Conservation (phyloP, 139 green algal species). For the Asterochloris erici region DNA sequence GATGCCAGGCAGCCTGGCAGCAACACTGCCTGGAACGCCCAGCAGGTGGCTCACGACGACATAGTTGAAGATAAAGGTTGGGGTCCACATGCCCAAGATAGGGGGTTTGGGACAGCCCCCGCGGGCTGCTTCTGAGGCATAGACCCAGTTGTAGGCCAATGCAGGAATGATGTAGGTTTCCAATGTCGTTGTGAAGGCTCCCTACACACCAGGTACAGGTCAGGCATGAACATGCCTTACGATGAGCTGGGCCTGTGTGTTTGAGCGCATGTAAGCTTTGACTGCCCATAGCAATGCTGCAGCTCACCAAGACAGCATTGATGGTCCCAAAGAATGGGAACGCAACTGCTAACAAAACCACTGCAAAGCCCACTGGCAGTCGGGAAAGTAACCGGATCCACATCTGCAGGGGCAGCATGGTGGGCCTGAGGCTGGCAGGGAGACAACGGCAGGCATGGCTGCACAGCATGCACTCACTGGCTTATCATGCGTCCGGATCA, state of each 20-base stretch:
- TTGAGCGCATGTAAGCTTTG: too few species aligned
- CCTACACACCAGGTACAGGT: not conserved
- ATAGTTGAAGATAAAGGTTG: not conserved
- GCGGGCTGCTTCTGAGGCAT: not conserved
- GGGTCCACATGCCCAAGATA: not conserved
- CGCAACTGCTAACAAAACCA: constrained; percentile 15
- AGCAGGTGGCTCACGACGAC: not conserved
- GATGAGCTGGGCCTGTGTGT: too few species aligned
- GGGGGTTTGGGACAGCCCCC: not conserved
- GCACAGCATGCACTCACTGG: not conserved
- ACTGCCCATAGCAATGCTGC: too few species aligned
- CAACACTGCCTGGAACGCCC: not conserved
- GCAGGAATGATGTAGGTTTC: constrained; percentile 31
- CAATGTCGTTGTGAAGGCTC: constrained; percentile 24
- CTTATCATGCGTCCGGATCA: constrained; percentile 14
- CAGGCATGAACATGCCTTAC: too few species aligned
- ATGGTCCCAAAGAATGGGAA: constrained; percentile 33
- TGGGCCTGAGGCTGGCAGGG: too few species aligned
- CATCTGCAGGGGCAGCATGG: not conserved
- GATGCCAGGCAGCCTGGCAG: not conserved
- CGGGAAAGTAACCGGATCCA: constrained; percentile 18
- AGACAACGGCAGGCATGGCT: too few species aligned
- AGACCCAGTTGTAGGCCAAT: constrained; percentile 23
- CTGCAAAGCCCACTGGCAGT: constrained; percentile 12
- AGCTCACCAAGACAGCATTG: constrained; percentile 16